Percentiles rank a stretch among this genome's conserved stretches.
phyloP scores from a whole-genome alignment of 129 eudicot species.

The Smallanthus sonchifolius region DNA sequence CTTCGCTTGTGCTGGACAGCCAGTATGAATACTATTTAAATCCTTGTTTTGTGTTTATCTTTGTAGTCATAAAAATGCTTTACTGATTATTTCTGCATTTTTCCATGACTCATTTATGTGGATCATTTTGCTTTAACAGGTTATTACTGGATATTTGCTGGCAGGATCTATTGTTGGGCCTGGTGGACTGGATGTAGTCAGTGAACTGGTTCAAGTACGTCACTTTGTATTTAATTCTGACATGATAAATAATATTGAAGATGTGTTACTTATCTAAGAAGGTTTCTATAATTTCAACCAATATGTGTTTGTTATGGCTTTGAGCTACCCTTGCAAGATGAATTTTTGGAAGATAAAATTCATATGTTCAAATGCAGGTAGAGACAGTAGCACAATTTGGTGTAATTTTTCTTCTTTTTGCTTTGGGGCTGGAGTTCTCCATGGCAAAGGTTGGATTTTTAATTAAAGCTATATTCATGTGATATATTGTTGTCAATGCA shows the following conservation, averaged over 20 bases:
- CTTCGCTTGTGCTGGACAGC: constrained; percentile 98
- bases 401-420: constrained; percentile 96
- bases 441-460: constrained; percentile 59
- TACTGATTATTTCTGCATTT: constrained; percentile 6
- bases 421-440: constrained; percentile 95
- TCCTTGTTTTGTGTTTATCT: constrained; percentile 6
- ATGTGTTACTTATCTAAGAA: background rate
- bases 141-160: constrained; percentile 91
- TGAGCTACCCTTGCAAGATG: background rate
- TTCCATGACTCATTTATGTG: constrained; percentile 6
- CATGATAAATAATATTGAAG: constrained; percentile 2
- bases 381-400: constrained; percentile 99
- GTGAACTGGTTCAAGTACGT: constrained; percentile 97
- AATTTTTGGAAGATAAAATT: constrained; percentile 11
- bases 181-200: constrained; percentile 84
- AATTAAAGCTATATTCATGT: background rate
- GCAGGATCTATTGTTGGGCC: constrained; percentile 99
- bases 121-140: constrained; percentile 44
- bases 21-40: constrained; percentile 54
- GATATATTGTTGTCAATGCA: background rate
- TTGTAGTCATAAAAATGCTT: background rate
- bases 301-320: background rate
- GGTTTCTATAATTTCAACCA: background rate
- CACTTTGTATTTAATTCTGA: background rate
- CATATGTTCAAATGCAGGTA: constrained; percentile 47